phyloP scores from a whole-genome alignment of 2,329 filamentous ascomycete species.

The Cladosporium sp. region DNA sequence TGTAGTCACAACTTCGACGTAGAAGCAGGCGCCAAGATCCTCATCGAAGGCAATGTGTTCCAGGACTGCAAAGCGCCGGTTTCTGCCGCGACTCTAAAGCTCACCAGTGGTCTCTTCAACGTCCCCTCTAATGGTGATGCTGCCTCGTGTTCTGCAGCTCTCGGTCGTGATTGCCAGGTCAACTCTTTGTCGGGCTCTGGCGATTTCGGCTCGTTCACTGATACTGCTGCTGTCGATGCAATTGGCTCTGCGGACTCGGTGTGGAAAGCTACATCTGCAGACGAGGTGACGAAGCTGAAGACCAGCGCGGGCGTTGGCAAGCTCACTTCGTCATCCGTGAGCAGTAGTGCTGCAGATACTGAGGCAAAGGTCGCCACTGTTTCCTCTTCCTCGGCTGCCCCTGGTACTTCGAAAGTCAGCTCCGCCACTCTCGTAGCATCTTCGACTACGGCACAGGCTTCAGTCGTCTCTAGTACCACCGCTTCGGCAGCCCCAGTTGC shows the following conservation, averaged over 20 bases:
- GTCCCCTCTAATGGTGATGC: conserved; percentile 14
- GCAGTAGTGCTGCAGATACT: background rate
- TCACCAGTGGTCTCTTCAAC: conserved; percentile 39
- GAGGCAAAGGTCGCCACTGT: background rate
- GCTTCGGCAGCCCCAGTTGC: background rate
- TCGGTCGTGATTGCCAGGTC: conserved; percentile 49
- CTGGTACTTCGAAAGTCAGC: background rate
- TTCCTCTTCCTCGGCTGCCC: background rate
- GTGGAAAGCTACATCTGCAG: conserved; percentile 48
- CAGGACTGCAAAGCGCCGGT: conserved; percentile 49
- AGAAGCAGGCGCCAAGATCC: conserved; percentile 37
- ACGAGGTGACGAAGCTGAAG: conserved; percentile 31
- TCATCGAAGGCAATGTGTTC: conserved; percentile 58
- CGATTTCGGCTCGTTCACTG: conserved; percentile 20
- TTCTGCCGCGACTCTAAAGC: conserved; percentile 28
- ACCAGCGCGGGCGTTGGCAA: conserved; percentile 46
- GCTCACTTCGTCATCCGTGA: conserved; percentile 1
- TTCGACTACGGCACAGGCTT: background rate
- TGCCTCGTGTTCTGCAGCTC: conserved; percentile 17
- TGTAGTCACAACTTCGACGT: conserved; percentile 54
- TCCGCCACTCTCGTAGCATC: background rate
- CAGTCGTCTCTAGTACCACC: background rate
- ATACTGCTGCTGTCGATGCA: conserved; percentile 46
- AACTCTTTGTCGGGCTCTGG: conserved; percentile 37
- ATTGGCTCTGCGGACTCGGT: conserved; percentile 42